Conservation (phyloP, 148 eudicot species). For the Fagopyrum homotropicum region DNA sequence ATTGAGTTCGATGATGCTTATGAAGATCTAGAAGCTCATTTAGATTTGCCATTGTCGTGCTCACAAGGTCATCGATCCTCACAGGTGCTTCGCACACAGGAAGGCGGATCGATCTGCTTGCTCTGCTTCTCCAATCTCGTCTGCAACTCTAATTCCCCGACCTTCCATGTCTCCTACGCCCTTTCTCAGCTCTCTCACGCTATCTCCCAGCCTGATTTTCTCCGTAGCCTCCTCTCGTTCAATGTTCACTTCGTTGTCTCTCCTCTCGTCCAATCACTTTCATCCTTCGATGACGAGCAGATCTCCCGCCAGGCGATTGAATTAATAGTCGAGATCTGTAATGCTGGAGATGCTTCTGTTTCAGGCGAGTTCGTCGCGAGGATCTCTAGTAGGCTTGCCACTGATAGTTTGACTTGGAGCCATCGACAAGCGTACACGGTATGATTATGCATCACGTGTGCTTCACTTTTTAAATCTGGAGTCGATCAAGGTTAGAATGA, state of each 20-base stretch:
- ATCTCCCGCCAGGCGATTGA: constrained; percentile 51
- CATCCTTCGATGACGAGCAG: constrained; percentile 50
- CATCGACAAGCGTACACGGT: constrained; percentile 67
- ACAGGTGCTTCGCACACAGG: constrained; percentile 36
- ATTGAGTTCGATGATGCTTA: background rate
- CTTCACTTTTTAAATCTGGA: background rate
- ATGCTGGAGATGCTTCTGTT: constrained; percentile 30
- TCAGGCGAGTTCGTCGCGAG: constrained; percentile 48
- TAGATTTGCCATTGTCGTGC: constrained; percentile 33
- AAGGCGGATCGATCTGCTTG: constrained; percentile 76
- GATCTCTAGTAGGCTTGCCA: constrained; percentile 38
- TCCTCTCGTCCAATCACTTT: constrained; percentile 49
- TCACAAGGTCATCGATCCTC: constrained; percentile 59
- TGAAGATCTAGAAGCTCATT: background rate
- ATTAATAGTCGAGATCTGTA: constrained; percentile 31
- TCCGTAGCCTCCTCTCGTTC: constrained; percentile 38
- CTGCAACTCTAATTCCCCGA: constrained; percentile 55
- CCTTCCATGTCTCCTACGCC: constrained; percentile 86
- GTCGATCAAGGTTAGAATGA: background rate
- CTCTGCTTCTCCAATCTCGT: constrained; percentile 77
- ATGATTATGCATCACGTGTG: background rate
- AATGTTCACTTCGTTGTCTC: constrained; percentile 62
- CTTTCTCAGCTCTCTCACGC: constrained; percentile 77
- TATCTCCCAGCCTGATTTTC: constrained; percentile 53
- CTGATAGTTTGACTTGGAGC: constrained; percentile 52